Conservation (phyloP, 331 rosid species). For the Phaseolus coccineus region DNA sequence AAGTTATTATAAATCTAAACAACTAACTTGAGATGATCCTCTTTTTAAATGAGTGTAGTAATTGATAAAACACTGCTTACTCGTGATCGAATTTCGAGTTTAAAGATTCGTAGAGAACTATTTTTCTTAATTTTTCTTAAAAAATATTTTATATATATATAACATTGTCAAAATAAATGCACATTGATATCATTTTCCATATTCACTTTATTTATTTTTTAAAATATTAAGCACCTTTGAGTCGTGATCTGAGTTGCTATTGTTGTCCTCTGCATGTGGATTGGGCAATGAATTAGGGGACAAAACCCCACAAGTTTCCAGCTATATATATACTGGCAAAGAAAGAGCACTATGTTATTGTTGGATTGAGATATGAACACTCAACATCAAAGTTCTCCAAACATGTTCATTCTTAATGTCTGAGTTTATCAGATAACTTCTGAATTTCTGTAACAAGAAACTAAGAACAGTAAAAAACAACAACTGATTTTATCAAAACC, state of each 20-base stretch:
- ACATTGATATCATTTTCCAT: not conserved
- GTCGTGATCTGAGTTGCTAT: not conserved
- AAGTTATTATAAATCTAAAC: not conserved
- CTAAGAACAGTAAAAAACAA: not conserved
- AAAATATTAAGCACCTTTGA: not conserved
- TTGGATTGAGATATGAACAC: conserved; percentile 43
- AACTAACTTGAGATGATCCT: not conserved
- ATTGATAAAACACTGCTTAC: not conserved
- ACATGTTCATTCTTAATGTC: conserved; percentile 45
- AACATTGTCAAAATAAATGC: not conserved
- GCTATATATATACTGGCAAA: conserved; percentile 39
- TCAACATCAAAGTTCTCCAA: conserved; percentile 38
- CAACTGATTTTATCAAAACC: not conserved
- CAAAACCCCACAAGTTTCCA: conserved; percentile 48
- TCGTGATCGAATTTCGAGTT: not conserved
- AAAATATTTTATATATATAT: not conserved
- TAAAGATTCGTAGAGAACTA: not conserved
- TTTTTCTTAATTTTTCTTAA: not conserved
- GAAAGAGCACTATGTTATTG: conserved; percentile 4
- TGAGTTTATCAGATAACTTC: conserved; percentile 29
- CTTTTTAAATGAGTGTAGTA: not conserved
- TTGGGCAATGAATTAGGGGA: conserved; percentile 24
- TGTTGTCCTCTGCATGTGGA: conserved; percentile 34
- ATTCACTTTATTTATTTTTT: no score
- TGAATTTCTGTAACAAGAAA: not conserved